These are phyloP conservation scores for Glycine soja DNA, from an alignment of 306 rosid genomes.

Conservation along the genomic window DNA sequence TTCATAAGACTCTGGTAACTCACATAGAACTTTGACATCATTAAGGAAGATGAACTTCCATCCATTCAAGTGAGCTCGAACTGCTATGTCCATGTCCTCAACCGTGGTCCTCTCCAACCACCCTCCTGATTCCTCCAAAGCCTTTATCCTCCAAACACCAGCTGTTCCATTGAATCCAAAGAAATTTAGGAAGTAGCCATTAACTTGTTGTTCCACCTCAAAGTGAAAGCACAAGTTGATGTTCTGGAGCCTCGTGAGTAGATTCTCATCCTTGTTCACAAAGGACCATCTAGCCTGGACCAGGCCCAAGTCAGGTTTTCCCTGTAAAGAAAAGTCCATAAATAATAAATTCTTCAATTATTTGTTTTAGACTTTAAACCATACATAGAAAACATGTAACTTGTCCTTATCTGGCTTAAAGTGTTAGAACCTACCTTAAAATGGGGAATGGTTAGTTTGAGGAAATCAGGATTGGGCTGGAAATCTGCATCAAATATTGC, in stretches of 20 bases:
- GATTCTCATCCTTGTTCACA: constrained; percentile 95
- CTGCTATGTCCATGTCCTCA: constrained; percentile 98
- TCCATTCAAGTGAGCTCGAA: constrained; percentile 92
- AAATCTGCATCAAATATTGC: constrained; percentile 97
- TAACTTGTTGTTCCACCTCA: constrained; percentile 99
- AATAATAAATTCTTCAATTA: not conserved
- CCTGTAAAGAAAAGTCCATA: constrained; percentile 57
- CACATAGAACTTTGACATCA: constrained; percentile 93
- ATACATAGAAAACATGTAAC: not conserved
- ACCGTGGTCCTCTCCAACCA: constrained; percentile 99
- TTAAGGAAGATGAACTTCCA: constrained; percentile 95
- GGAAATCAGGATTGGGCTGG: constrained; percentile 92
- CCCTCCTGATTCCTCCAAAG: constrained; percentile 96
- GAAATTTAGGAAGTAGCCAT: constrained; percentile 87
- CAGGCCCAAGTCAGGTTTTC: constrained; percentile 89
- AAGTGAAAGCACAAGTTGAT: constrained; percentile 97
- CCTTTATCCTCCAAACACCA: constrained; percentile 95
- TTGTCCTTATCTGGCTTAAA: not conserved
- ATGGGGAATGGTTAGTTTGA: constrained; percentile 84
- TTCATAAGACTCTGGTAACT: constrained; percentile 95
- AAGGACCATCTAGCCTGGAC: constrained; percentile 97
- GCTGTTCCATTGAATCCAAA: constrained; percentile 99
- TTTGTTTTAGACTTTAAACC: constrained; percentile 7
- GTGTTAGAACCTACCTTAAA: constrained; percentile 74
- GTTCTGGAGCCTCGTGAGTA: constrained; percentile 93